Conservation (phyloP, 371 early-diverging fungal species). For the Parasitella parasitica region DNA sequence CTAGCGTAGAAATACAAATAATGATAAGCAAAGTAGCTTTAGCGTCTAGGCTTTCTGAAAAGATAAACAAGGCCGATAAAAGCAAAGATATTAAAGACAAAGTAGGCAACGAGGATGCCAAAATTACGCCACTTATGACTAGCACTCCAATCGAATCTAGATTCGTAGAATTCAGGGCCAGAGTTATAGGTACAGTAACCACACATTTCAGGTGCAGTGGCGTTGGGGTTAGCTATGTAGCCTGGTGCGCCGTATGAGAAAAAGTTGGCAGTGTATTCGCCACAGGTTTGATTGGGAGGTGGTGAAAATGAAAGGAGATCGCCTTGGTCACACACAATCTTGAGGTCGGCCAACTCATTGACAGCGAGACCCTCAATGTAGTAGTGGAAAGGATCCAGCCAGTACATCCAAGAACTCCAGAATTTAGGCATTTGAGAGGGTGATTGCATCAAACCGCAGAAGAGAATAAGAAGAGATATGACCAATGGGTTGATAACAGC, state of each 20-base stretch:
- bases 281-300: slow-evolving; percentile 67
- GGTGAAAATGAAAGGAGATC: slow-evolving; percentile 61
- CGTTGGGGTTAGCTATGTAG: slow-evolving; percentile 53
- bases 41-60: slow-evolving; percentile 40
- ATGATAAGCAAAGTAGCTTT: slow-evolving; percentile 1
- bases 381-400: slow-evolving; percentile 75
- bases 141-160: slow-evolving; percentile 58
- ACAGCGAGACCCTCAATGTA: slow-evolving; percentile 72
- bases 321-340: slow-evolving; percentile 47
- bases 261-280: slow-evolving; percentile 60
- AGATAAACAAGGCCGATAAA: slow-evolving; percentile 46
- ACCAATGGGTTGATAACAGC: slow-evolving; percentile 73
- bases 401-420: slow-evolving; percentile 81
- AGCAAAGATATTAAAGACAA: slow-evolving; percentile 53
- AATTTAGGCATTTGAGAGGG: slow-evolving; percentile 69
- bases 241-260: slow-evolving; percentile 51
- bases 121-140: slow-evolving; percentile 73
- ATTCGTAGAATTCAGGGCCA: slow-evolving; percentile 60
- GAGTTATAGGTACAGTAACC: slow-evolving; percentile 62
- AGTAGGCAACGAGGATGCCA: slow-evolving; percentile 62
- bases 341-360: slow-evolving; percentile 61
- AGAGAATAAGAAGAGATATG: slow-evolving; percentile 66
- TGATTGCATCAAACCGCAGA: slow-evolving; percentile 73
- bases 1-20: background rate
- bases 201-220: slow-evolving; percentile 52